Base-by-base conservation (phyloP, 2,329 filamentous ascomycete genomes). In the Neoascochyta sp. region DNA sequence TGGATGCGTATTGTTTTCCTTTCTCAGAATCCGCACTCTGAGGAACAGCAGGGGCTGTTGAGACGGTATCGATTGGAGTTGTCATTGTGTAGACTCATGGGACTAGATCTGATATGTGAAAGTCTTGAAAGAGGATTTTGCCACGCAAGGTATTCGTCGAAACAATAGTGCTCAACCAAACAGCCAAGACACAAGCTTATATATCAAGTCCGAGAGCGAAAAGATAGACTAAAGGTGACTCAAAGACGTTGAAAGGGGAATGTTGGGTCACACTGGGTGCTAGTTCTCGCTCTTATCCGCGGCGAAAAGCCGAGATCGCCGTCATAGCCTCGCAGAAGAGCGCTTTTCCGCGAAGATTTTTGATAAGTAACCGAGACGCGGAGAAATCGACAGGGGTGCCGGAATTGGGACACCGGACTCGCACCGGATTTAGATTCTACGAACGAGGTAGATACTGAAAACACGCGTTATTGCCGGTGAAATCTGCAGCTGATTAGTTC, bases 321-420 rank as follows among this genome's bases (percentile, higher is more conserved):
- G 45, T 54, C 36, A 41, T 48, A 41, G 29, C 29, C 11, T 38
- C 22, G 37, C 23, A 27, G 37, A 34, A 37, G 34, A 42, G 33
- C 28, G 41, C 50, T 57, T 58, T 58, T 57, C 53, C 53, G 54
- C 38, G 45, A 49, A 50, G 43, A 49, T 34, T 49, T 43, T 46
- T 30, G 33, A 33, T 29, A 23, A 22, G 32, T 44, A 49, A 45
- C 50, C 51, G 45, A 46, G 40, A 37, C 37, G 43, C 36, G 48
- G 50, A 50, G 41, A 44, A 41, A 40, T 34, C 28, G 26, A 31
- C 36, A 42, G 23, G 38, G 33, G 15, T 30, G 10, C 41, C 40
- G 44, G 45, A 40, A 34, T 31, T 33, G 32, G 19, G 34, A 29
- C 13, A 19, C 19, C 25, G 17, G n/a, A 16, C 27, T 19, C 23